Evolutionary conservation across 768 basidiomycete genomes (phyloP), one percentile per base, ranked within the genome.

Genomic region (Fomitopsis serialis): DNA sequence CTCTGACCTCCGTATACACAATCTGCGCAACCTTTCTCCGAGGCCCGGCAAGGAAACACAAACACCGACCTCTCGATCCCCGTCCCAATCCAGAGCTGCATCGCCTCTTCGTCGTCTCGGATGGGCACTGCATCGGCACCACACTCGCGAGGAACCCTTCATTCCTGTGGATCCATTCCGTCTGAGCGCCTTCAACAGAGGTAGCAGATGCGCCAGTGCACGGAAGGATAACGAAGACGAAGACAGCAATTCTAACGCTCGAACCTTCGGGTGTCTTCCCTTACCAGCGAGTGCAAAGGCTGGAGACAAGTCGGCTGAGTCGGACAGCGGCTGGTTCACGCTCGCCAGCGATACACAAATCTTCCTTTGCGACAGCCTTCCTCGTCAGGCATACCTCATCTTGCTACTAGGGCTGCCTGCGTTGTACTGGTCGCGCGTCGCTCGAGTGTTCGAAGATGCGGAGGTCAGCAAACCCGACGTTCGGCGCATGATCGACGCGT

Each of bases 381-480:
- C 76, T 0, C 68, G 77, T 22, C 74, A 77, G 57, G 24, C 67
- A 0, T 80, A 80, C 58, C 66, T 78, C 42, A 66, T 70, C 44
- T 42, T 70, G 24, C 78, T 91, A 8, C 74, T 91, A 17, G 78
- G 82, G 15, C 76, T 92, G n/a, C 90, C 89, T 1, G 78, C 85
- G 0, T 72, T 90, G 61, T 92, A 92, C 62, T 92, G 90, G 67
- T 79, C 84, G 2, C 82, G 89, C 2, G 89, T 92, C 22, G 79
- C 86, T 2, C 77, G 80, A 45, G 79, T 91, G 24, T 90, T 89
- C 57, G 79, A 85, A 59, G 87, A 89, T 53, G 88, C 89, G 2
- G 84, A 91, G 50, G 78, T 92, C 48, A 87, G 87, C 62, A 76
- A 76, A 55, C 86, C 83, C 9, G 89, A 92, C 61, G 78, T 92